Percentiles rank a stretch among this genome's conserved stretches.
These are phyloP conservation scores for Endoconidiophora laricicola DNA, from an alignment of 2,329 filamentous ascomycete species.

Conservation along the genomic window DNA sequence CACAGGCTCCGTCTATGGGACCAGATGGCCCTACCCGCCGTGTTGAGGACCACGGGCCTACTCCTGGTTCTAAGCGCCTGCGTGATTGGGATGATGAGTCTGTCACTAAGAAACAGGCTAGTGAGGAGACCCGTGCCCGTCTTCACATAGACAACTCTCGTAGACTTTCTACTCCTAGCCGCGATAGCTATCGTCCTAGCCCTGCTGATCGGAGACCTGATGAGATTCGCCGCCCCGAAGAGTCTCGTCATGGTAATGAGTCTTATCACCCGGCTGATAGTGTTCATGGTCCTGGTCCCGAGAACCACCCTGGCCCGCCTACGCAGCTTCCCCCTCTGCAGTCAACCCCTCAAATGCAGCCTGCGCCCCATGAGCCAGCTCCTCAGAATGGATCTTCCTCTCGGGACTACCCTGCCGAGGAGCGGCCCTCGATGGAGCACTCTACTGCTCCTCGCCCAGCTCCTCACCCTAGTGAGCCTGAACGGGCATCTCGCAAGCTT, in stretches of 20 bases:
- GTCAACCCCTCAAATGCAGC: slow-evolving; percentile 36
- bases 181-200: slow-evolving; percentile 55
- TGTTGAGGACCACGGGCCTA: slow-evolving; percentile 57
- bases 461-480: slow-evolving; percentile 45
- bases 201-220: slow-evolving; percentile 59
- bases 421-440: slow-evolving; percentile 35
- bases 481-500: slow-evolving; percentile 77
- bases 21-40: slow-evolving; percentile 49
- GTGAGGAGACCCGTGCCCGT: slow-evolving; percentile 72
- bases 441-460: slow-evolving; percentile 20
- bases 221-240: slow-evolving; percentile 35
- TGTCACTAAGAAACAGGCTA: slow-evolving; percentile 67
- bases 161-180: slow-evolving; percentile 57
- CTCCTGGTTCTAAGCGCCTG: slow-evolving; percentile 65
- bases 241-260: slow-evolving; percentile 54
- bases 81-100: slow-evolving; percentile 87
- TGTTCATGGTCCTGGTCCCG: slow-evolving; percentile 49
- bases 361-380: slow-evolving; percentile 32
- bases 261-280: slow-evolving; percentile 86
- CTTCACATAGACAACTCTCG: slow-evolving; percentile 72
- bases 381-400: slow-evolving; percentile 25
- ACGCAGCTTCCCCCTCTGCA: slow-evolving; percentile 48
- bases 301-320: slow-evolving; percentile 36
- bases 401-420: slow-evolving; percentile 41
- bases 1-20: slow-evolving; percentile 27